Evolutionary conservation across 164 flowering plant genomes (phyloP).

Genomic region (Nymphaea colorata): DNA sequence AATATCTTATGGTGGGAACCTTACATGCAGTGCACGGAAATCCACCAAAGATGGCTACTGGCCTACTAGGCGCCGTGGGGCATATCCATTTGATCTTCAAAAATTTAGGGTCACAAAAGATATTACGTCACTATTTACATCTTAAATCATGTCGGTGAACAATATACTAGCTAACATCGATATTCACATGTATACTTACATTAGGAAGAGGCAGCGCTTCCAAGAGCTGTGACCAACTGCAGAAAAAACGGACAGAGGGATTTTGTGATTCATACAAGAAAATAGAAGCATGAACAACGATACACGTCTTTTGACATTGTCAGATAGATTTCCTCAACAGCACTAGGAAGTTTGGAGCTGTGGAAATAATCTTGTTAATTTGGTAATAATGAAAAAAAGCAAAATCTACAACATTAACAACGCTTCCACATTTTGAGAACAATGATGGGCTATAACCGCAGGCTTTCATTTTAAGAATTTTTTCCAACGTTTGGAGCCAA

Average conservation of each 20-base stretch:
- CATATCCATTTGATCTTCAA: constrained; percentile 56
- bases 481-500: no score
- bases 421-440: no score
- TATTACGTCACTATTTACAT: background rate
- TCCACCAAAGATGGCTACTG: constrained; percentile 47
- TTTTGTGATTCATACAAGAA: no score
- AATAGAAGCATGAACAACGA: no score
- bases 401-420: no score
- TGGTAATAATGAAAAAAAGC: no score
- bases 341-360: no score
- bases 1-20: constrained; percentile 10
- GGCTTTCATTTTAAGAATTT: no score
- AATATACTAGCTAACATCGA: background rate
- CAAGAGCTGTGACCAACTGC: constrained; percentile 74
- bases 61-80: constrained; percentile 58
- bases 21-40: constrained; percentile 67
- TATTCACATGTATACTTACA: constrained; percentile 28
- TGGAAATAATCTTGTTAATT: no score
- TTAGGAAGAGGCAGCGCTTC: constrained; percentile 65
- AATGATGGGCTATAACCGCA: no score
- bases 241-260: constrained; percentile 9
- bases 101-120: background rate
- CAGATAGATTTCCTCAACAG: no score
- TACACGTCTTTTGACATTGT: no score
- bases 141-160: background rate